Conservation (phyloP, 495 filamentous ascomycete species). For the Pyronema omphalodes region DNA sequence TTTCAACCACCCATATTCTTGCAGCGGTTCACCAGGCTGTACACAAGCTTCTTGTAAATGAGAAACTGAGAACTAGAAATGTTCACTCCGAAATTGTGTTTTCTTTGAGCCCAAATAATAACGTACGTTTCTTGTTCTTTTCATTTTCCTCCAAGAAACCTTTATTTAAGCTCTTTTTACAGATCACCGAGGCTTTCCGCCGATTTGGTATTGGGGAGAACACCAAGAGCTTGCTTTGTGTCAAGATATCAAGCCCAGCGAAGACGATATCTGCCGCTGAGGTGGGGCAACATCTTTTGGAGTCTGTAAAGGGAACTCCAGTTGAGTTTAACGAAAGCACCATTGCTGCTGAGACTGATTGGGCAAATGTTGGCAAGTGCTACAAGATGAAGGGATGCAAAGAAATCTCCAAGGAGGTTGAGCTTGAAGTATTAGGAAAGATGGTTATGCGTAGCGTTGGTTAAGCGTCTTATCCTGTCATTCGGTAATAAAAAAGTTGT, state of each 20-base stretch:
- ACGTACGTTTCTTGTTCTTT: constrained; percentile 33
- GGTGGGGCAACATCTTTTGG: constrained; percentile 42
- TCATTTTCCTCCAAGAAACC: neutral
- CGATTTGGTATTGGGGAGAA: constrained; percentile 59
- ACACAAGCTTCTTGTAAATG: constrained; percentile 38
- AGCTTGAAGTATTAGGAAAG: constrained; percentile 43
- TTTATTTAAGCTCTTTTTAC: neutral
- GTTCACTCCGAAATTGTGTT: constrained; percentile 89
- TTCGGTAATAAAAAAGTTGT: too few species aligned
- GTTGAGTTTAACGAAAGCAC: constrained; percentile 44
- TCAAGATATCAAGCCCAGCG: constrained; percentile 43
- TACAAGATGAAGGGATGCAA: constrained; percentile 47
- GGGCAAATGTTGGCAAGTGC: constrained; percentile 53
- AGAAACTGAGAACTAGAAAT: constrained; percentile 56
- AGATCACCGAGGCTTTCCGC: constrained; percentile 85
- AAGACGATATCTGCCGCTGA: constrained; percentile 31
- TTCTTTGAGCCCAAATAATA: constrained; percentile 64
- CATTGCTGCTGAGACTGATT: constrained; percentile 40
- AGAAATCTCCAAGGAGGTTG: constrained; percentile 23
- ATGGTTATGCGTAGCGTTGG: constrained; percentile 54
- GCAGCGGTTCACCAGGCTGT: constrained; percentile 64
- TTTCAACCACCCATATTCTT: constrained; percentile 52
- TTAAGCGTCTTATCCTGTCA: neutral
- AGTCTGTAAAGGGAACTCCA: constrained; percentile 42
- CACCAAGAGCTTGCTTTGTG: constrained; percentile 50